Evolutionary conservation across 257 asterid species (phyloP).

Genomic region (Nicotiana attenuata): DNA sequence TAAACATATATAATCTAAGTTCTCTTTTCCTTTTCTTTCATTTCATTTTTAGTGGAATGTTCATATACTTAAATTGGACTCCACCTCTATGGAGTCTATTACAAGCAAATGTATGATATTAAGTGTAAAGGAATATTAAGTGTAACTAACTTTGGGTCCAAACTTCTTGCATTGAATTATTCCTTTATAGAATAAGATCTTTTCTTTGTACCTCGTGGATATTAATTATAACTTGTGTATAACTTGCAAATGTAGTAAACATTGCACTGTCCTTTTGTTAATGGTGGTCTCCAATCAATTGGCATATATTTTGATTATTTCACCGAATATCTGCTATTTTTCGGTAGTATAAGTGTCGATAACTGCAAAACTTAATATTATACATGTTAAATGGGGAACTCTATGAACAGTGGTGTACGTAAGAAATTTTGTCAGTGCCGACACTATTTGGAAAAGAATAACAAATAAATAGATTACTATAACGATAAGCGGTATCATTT

Average conservation of each 20-base stretch:
- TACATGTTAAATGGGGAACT: neutral
- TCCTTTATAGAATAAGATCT: neutral
- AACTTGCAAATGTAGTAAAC: too few relatives aligned
- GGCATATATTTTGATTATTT: neutral
- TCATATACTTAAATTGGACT: constrained; percentile 6
- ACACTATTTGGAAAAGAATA: too few relatives aligned
- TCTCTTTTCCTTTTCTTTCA: neutral
- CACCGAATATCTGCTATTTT: neutral
- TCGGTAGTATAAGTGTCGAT: too few relatives aligned
- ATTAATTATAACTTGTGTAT: too few relatives aligned
- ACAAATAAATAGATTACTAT: too few relatives aligned
- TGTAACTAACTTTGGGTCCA: neutral
- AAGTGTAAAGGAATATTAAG: neutral
- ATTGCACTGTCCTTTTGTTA: too few relatives aligned
- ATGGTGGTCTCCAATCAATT: too few relatives aligned
- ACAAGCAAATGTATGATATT: constrained; percentile 1
- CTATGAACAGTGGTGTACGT: too few relatives aligned
- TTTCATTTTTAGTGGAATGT: neutral
- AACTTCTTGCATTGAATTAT: neutral
- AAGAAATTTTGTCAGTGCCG: too few relatives aligned
- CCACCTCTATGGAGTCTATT: constrained; percentile 10
- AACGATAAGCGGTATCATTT: too few relatives aligned
- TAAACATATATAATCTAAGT: neutral
- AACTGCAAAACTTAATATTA: neutral
- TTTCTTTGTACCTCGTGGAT: too few relatives aligned